Percentiles rank a stretch among this genome's conserved stretches.
Conservation (phyloP, 2,329 filamentous ascomycete genomes). For the Cladobotryum protrusum region DNA sequence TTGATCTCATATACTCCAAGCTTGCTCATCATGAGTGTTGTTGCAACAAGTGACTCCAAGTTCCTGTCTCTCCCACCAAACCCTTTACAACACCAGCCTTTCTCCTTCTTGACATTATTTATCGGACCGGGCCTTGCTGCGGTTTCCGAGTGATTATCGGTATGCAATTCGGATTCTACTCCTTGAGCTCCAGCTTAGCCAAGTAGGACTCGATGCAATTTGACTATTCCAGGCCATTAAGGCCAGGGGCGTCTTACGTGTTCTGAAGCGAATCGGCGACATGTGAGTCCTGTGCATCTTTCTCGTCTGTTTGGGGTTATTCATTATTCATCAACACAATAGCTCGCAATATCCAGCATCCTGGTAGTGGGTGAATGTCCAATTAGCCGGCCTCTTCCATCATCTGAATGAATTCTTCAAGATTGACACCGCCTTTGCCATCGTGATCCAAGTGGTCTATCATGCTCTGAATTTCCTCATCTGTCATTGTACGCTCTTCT, state of each 20-base stretch:
- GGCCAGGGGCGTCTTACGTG: too few relatives aligned
- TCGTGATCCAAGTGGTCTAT: slow-evolving; percentile 97
- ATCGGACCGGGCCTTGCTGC: slow-evolving; percentile 3
- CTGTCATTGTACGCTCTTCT: slow-evolving; percentile 70
- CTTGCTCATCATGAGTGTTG: slow-evolving; percentile 10
- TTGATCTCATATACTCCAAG: slow-evolving; percentile 10
- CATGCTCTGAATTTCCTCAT: slow-evolving; percentile 91
- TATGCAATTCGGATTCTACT: too few relatives aligned
- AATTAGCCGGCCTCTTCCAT: slow-evolving; percentile 40
- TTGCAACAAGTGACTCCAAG: slow-evolving; percentile 3
- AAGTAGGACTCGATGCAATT: too few relatives aligned
- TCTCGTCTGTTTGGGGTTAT: too few relatives aligned
- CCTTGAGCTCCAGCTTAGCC: too few relatives aligned
- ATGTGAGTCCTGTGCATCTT: too few relatives aligned
- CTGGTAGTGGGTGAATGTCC: too few relatives aligned
- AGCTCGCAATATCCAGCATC: too few relatives aligned
- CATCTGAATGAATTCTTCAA: slow-evolving; percentile 64
- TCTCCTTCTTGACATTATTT: background rate
- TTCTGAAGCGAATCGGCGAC: too few relatives aligned
- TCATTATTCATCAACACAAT: too few relatives aligned
- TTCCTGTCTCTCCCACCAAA: background rate
- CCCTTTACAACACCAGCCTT: background rate
- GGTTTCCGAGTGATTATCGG: too few relatives aligned
- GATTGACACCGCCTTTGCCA: slow-evolving; percentile 72
- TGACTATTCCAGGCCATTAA: too few relatives aligned